Conservation (phyloP, 495 filamentous ascomycete genomes). For the Aspergillus nanangensis region DNA sequence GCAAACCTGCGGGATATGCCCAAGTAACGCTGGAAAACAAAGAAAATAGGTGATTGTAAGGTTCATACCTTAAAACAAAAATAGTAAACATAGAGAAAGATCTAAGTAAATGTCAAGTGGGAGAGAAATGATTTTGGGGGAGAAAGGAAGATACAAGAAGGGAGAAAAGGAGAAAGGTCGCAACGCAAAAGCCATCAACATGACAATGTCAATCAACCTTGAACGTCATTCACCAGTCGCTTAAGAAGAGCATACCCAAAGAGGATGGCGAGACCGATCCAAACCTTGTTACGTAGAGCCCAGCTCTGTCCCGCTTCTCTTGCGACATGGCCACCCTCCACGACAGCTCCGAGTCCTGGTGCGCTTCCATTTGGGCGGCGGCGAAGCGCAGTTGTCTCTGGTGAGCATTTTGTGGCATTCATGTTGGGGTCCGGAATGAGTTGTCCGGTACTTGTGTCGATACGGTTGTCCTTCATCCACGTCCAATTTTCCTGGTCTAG, state of each 20-base stretch:
- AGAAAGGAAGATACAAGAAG: constrained; percentile 14
- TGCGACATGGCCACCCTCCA: constrained; percentile 69
- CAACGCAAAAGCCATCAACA: constrained; percentile 10
- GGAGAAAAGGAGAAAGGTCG: constrained; percentile 13
- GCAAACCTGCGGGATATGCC: constrained; percentile 1
- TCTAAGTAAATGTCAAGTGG: constrained; percentile 4
- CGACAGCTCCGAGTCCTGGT: constrained; percentile 70
- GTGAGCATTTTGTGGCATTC: constrained; percentile 41
- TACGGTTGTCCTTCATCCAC: constrained; percentile 80
- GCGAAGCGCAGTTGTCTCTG: constrained; percentile 63
- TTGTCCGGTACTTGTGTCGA: constrained; percentile 75
- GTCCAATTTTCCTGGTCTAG: constrained; percentile 87
- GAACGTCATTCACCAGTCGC: constrained; percentile 60
- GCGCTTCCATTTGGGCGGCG: constrained; percentile 63
- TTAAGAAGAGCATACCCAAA: constrained; percentile 78
- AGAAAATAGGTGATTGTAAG: neutral
- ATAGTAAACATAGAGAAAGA: constrained; percentile 1
- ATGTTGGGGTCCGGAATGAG: constrained; percentile 41
- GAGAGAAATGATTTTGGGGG: neutral
- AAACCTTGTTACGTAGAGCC: constrained; percentile 70
- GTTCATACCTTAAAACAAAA: neutral
- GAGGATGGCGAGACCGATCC: constrained; percentile 60
- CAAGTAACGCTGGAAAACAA: constrained; percentile 3
- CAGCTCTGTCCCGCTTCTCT: constrained; percentile 76
- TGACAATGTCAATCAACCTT: too few species aligned